Percentiles rank a stretch among this genome's conserved stretches.
Evolutionary conservation across 495 filamentous ascomycete species (phyloP).

Genomic region (Hypoxylon lenormandii): DNA sequence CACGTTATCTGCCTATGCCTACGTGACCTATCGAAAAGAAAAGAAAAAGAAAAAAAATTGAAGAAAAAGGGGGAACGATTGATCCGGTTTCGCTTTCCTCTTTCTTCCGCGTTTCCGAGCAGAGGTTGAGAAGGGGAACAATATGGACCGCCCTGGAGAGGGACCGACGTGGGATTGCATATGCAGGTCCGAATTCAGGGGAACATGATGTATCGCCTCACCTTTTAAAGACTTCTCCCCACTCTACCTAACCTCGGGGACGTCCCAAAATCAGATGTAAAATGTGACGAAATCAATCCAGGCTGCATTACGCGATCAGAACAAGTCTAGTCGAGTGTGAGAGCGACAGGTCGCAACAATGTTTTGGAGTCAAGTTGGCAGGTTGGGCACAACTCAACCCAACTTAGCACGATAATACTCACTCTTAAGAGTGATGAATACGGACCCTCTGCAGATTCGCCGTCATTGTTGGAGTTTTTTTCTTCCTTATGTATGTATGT

Average conservation of each 20-base stretch:
- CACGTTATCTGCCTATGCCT: slow-evolving; percentile 6
- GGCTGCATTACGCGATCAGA: slow-evolving; percentile 37
- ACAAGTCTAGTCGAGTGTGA: slow-evolving; percentile 35
- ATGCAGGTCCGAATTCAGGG: slow-evolving; percentile 47
- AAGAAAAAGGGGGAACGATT: neutral
- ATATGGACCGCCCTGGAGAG: slow-evolving; percentile 23
- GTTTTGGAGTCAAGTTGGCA: slow-evolving; percentile 12
- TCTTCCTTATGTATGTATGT: slow-evolving; percentile 17
- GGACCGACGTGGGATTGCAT: slow-evolving; percentile 45
- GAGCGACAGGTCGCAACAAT: slow-evolving; percentile 23
- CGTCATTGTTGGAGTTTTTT: slow-evolving; percentile 6
- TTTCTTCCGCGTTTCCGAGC: slow-evolving; percentile 17
- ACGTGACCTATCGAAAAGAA: slow-evolving; percentile 9
- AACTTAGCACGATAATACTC: slow-evolving; percentile 14
- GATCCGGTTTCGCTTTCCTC: slow-evolving; percentile 34
- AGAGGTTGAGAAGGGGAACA: slow-evolving; percentile 16
- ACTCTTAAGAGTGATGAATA: slow-evolving; percentile 18
- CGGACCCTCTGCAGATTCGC: slow-evolving; percentile 17
- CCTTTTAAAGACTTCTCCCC: slow-evolving; percentile 29
- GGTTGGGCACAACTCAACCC: slow-evolving; percentile 23
- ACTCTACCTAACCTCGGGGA: slow-evolving; percentile 34
- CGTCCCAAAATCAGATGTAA: slow-evolving; percentile 39
- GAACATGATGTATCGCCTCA: slow-evolving; percentile 41
- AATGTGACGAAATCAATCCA: slow-evolving; percentile 36
- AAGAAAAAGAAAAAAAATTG: slow-evolving; percentile 12